phyloP scores from a whole-genome alignment of 2,329 filamentous ascomycete species.

The Trichoderma sp. region DNA sequence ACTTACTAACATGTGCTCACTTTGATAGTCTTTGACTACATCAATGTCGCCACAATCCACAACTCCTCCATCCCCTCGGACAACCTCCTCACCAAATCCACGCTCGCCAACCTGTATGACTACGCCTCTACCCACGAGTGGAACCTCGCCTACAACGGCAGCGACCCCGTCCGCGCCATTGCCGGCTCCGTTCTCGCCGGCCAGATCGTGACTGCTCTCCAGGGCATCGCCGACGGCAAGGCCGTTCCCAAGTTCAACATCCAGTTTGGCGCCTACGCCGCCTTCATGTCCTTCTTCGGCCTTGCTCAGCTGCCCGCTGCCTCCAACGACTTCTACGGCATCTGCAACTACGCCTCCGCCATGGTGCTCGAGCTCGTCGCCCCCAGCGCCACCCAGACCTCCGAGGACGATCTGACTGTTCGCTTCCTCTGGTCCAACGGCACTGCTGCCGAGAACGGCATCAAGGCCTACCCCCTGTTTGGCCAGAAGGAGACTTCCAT shows the following conservation, averaged over 20 bases:
- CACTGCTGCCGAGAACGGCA: slow-evolving; percentile 55
- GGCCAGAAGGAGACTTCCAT: slow-evolving; percentile 58
- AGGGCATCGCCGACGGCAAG: slow-evolving; percentile 49
- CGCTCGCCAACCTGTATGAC: slow-evolving; percentile 64
- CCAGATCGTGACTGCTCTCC: slow-evolving; percentile 56
- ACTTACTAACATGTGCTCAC: neutral
- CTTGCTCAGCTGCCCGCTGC: slow-evolving; percentile 54
- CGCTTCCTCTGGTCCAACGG: slow-evolving; percentile 65
- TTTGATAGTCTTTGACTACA: slow-evolving; percentile 57
- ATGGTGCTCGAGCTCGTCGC: slow-evolving; percentile 77
- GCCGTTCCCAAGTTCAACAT: slow-evolving; percentile 48
- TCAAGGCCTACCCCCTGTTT: slow-evolving; percentile 58
- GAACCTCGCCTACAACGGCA: slow-evolving; percentile 78
- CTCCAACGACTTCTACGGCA: slow-evolving; percentile 67
- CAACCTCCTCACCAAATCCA: slow-evolving; percentile 60
- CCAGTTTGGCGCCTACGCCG: slow-evolving; percentile 63
- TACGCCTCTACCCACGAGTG: slow-evolving; percentile 81
- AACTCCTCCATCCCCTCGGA: slow-evolving; percentile 60
- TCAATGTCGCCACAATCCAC: slow-evolving; percentile 63
- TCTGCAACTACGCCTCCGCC: slow-evolving; percentile 81
- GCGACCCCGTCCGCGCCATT: slow-evolving; percentile 64
- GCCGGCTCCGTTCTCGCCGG: slow-evolving; percentile 59
- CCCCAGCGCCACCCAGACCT: slow-evolving; percentile 54
- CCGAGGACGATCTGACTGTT: slow-evolving; percentile 52
- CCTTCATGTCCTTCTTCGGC: slow-evolving; percentile 65